Percentiles rank a stretch among this genome's conserved stretches.
Conservation (phyloP, 1,284 basidiomycete genomes). For the Pseudozyma tsukubaensis region DNA sequence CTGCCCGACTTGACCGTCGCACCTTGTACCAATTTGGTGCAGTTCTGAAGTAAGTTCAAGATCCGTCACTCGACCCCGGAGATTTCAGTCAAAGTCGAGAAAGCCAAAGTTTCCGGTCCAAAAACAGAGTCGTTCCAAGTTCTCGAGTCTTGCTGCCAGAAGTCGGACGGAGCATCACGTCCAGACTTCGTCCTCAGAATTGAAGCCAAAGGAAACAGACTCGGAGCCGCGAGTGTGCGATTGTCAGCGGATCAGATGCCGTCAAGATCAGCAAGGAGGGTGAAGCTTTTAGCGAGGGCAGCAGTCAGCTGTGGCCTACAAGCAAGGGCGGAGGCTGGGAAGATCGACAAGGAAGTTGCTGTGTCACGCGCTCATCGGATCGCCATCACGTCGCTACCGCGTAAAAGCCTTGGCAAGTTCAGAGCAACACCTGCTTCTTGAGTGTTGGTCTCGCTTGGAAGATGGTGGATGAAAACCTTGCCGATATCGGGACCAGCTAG, state of each 20-base stretch:
- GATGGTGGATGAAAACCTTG: background rate
- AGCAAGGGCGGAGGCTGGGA: background rate
- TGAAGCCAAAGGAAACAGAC: too few species aligned
- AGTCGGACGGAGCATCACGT: too few species aligned
- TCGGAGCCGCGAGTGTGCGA: too few species aligned
- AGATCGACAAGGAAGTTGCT: constrained; percentile 7
- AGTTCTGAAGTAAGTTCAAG: too few species aligned
- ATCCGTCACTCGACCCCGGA: too few species aligned
- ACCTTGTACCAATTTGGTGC: background rate
- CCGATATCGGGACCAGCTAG: background rate
- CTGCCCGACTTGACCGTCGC: background rate
- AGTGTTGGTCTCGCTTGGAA: constrained; percentile 27
- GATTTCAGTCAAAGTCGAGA: too few species aligned
- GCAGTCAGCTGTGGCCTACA: background rate
- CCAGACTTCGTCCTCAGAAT: too few species aligned
- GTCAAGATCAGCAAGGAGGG: background rate
- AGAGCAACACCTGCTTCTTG: background rate
- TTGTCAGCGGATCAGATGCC: too few species aligned
- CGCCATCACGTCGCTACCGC: background rate
- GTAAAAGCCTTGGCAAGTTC: too few species aligned
- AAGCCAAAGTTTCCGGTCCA: too few species aligned
- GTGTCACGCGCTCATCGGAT: constrained; percentile 4
- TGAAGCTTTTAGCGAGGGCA: constrained; percentile 3
- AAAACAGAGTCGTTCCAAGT: too few species aligned
- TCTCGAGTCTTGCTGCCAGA: too few species aligned